These are phyloP conservation scores for Ephemerocybe angulata DNA, from an alignment of 768 basidiomycete genomes.

Conservation along the genomic window DNA sequence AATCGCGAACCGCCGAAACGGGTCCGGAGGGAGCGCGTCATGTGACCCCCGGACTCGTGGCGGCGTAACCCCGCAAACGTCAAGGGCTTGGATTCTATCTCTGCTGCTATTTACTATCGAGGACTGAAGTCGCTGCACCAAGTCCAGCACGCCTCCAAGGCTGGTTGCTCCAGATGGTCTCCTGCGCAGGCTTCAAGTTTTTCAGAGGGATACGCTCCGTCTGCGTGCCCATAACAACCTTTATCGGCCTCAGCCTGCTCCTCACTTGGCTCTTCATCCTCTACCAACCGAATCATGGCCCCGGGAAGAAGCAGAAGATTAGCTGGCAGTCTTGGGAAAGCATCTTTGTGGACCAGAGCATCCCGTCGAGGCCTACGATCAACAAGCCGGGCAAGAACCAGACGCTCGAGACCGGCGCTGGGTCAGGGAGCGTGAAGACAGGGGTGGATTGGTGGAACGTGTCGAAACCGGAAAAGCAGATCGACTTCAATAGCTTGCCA, in stretches of 20 bases:
- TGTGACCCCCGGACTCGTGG: not conserved
- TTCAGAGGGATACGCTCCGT: slow-evolving; percentile 52
- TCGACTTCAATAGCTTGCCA: slow-evolving; percentile 69
- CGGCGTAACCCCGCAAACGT: not conserved
- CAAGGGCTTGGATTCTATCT: not conserved
- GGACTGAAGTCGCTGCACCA: slow-evolving; percentile 4
- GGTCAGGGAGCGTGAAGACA: slow-evolving; percentile 1
- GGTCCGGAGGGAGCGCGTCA: not conserved
- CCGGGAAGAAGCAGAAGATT: slow-evolving; percentile 64
- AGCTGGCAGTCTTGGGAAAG: slow-evolving; percentile 91
- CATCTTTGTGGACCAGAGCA: slow-evolving; percentile 33
- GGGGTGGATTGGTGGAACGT: slow-evolving; percentile 71
- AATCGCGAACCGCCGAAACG: slow-evolving; percentile 2
- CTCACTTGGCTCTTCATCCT: slow-evolving; percentile 78
- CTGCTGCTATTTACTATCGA: not conserved
- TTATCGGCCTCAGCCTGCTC: slow-evolving; percentile 65
- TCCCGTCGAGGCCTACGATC: slow-evolving; percentile 11
- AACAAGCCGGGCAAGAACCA: slow-evolving; percentile 10
- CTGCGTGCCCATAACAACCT: slow-evolving; percentile 54
- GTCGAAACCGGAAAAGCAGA: slow-evolving; percentile 33
- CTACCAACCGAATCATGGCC: slow-evolving; percentile 73
- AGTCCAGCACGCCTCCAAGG: slow-evolving; percentile 17
- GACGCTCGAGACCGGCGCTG: slow-evolving; percentile 12
- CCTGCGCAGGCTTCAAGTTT: slow-evolving; percentile 35
- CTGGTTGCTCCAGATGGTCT: slow-evolving; percentile 31